Percentiles rank a stretch among this genome's conserved stretches.
Evolutionary conservation across 495 filamentous ascomycete species (phyloP).

Genomic region (Penicillium silybi): DNA sequence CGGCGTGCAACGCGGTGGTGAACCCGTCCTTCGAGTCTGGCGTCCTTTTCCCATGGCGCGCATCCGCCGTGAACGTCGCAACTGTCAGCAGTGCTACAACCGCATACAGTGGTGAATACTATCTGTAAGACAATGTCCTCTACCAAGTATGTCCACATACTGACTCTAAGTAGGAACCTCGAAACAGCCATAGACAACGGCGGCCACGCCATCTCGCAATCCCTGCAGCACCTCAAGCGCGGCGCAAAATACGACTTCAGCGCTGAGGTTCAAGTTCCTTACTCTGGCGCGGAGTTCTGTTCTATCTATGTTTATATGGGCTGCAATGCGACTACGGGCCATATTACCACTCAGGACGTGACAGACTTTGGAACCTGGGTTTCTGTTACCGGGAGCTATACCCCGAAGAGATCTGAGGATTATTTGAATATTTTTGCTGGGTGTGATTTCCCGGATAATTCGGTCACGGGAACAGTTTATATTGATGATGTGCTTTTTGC

Average conservation of each 20-base stretch:
- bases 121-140: conserved; percentile 12
- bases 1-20: conserved; percentile 20
- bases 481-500: conserved; percentile 22
- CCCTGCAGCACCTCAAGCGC: conserved; percentile 8
- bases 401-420: conserved; percentile 8
- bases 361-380: conserved; percentile 16
- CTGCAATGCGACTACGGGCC: conserved; percentile 16
- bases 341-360: conserved; percentile 9
- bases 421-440: conserved; percentile 14
- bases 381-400: conserved; percentile 15
- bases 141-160: not conserved
- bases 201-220: conserved; percentile 21
- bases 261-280: conserved; percentile 11
- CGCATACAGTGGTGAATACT: conserved; percentile 22
- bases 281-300: conserved; percentile 15
- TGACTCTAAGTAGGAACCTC: conserved; percentile 6
- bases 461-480: conserved; percentile 11
- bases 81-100: conserved; percentile 16
- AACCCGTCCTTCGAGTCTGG: conserved; percentile 29
- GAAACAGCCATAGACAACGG: conserved; percentile 22
- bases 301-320: conserved; percentile 16
- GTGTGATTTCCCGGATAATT: conserved; percentile 23
- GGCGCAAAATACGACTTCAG: conserved; percentile 15
- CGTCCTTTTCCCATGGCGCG: conserved; percentile 17
- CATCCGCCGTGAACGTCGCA: conserved; percentile 19